Conservation (phyloP, 352 stramenopile genomes). For the Phytophthora citricola region DNA sequence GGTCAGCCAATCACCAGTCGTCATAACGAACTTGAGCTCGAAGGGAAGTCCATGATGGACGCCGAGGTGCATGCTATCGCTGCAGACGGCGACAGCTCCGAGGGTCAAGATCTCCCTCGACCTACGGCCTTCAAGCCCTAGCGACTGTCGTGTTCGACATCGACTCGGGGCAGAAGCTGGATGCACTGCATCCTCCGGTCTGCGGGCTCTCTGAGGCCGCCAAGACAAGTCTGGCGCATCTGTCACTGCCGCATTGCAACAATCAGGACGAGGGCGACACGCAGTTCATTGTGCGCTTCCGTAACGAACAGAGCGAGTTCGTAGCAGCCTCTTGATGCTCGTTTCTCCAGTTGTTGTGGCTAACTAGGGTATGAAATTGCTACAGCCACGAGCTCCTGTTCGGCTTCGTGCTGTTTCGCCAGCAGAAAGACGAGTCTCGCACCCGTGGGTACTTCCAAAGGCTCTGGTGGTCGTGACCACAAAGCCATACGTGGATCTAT, state of each 20-base stretch:
- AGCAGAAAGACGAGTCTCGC: slow-evolving; percentile 73
- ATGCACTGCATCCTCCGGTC: slow-evolving; percentile 59
- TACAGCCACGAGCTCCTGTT: slow-evolving; percentile 61
- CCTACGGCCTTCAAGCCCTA: slow-evolving; percentile 66
- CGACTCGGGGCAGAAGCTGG: slow-evolving; percentile 74
- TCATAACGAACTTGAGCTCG: no score
- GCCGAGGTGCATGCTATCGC: slow-evolving; percentile 7
- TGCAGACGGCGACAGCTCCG: neutral
- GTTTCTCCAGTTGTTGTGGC: neutral
- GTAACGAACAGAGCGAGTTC: slow-evolving; percentile 43
- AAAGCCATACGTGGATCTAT: slow-evolving; percentile 80
- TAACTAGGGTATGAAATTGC: slow-evolving; percentile 20
- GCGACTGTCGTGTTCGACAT: slow-evolving; percentile 87
- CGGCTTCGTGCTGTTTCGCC: slow-evolving; percentile 87
- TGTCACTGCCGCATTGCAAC: slow-evolving; percentile 88
- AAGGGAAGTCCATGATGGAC: neutral
- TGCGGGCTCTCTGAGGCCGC: slow-evolving; percentile 57
- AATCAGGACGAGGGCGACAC: slow-evolving; percentile 88
- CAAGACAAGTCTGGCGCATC: slow-evolving; percentile 72
- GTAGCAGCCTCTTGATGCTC: slow-evolving; percentile 8
- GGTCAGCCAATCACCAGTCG: no score
- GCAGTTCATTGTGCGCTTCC: slow-evolving; percentile 84
- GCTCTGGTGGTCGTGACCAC: slow-evolving; percentile 81
- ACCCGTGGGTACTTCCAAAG: slow-evolving; percentile 85
- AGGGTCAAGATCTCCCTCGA: slow-evolving; percentile 5